phyloP scores from a whole-genome alignment of 1,139 yeast genomes.

The Starmera stellimalicola region DNA sequence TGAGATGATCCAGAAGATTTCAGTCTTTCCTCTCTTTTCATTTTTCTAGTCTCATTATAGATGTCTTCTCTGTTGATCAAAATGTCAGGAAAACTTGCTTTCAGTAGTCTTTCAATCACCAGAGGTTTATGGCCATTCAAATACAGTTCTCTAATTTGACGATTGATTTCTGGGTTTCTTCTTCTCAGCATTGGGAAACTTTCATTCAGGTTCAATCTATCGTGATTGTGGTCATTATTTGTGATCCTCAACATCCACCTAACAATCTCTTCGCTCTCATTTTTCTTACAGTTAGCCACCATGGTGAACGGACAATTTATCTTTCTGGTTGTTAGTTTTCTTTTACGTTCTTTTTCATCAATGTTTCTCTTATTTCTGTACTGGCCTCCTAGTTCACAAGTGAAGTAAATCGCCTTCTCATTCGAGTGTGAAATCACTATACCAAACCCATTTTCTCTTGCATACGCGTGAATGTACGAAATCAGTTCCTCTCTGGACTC shows the following conservation, averaged over 20 bases:
- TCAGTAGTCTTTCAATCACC: slow-evolving; percentile 17
- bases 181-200: slow-evolving; percentile 21
- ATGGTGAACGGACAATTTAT: slow-evolving; percentile 21
- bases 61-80: slow-evolving; percentile 21
- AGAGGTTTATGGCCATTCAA: slow-evolving; percentile 20
- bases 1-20: slow-evolving; percentile 4
- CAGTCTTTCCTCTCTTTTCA: slow-evolving; percentile 20
- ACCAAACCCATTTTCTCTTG: slow-evolving; percentile 21
- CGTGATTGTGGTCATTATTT: slow-evolving; percentile 19
- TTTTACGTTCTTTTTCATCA: slow-evolving; percentile 20
- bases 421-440: slow-evolving; percentile 22
- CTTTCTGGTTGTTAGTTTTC: slow-evolving; percentile 20
- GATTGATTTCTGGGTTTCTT: slow-evolving; percentile 21
- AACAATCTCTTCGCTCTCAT: slow-evolving; percentile 16
- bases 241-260: slow-evolving; percentile 19
- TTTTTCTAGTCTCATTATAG: slow-evolving; percentile 21
- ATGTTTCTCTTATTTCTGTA: slow-evolving; percentile 21
- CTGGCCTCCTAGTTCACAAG: slow-evolving; percentile 21
- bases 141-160: slow-evolving; percentile 19
- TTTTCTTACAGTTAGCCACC: slow-evolving; percentile 21
- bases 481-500: slow-evolving; percentile 14
- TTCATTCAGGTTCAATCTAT: slow-evolving; percentile 18
- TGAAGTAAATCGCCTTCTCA: slow-evolving; percentile 21
- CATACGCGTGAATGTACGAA: slow-evolving; percentile 18
- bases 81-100: slow-evolving; percentile 16